Evolutionary conservation across 73 alveolate species (phyloP).

Genomic region (Urostyla sp.): DNA sequence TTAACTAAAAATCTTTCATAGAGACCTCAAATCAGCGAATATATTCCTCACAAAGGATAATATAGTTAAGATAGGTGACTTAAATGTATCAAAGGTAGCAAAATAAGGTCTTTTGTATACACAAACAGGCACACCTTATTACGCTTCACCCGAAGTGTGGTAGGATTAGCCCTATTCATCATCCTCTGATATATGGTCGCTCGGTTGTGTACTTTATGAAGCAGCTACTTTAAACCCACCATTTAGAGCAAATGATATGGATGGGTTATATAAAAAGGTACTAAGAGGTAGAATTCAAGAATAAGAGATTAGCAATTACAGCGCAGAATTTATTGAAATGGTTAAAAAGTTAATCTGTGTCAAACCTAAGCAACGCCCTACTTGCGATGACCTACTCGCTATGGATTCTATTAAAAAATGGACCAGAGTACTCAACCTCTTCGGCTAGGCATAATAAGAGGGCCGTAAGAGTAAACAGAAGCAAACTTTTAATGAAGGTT

Average conservation of each 20-base stretch:
- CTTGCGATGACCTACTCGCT: constrained; percentile 16
- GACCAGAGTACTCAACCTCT: neutral
- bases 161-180: constrained; percentile 26
- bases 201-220: constrained; percentile 56
- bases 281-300: constrained; percentile 24
- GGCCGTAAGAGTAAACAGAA: neutral
- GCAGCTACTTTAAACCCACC: constrained; percentile 48
- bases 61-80: constrained; percentile 70
- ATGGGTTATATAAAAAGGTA: constrained; percentile 46
- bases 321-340: constrained; percentile 32
- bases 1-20: constrained; percentile 29
- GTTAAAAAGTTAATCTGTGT: constrained; percentile 33
- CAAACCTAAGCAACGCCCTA: constrained; percentile 14
- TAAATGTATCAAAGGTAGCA: constrained; percentile 71
- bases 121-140: constrained; percentile 46
- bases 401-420: neutral
- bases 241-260: constrained; percentile 57
- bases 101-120: constrained; percentile 45
- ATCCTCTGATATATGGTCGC: constrained; percentile 43
- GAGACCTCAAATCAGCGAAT: constrained; percentile 62
- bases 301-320: constrained; percentile 3
- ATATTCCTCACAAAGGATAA: constrained; percentile 69
- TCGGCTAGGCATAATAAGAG: neutral
- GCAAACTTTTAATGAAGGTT: neutral
- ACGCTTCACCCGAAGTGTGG: constrained; percentile 50